These are phyloP conservation scores for Exserohilum turcica DNA, from an alignment of 2,329 filamentous ascomycete species.

Conservation along the genomic window DNA sequence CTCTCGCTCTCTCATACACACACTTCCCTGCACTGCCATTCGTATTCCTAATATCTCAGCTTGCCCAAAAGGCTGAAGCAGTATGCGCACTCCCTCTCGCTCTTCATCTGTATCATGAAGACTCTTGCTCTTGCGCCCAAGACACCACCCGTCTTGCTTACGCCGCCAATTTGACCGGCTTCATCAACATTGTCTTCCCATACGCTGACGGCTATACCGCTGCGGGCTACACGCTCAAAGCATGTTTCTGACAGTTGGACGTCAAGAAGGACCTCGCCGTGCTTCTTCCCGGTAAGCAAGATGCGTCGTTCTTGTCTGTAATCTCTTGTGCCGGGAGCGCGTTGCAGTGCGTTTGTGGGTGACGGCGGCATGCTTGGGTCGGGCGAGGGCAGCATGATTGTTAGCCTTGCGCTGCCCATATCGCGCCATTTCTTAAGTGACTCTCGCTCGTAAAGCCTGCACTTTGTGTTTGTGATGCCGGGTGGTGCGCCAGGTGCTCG, in stretches of 20 bases:
- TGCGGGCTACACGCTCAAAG: constrained; percentile 81
- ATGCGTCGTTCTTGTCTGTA: constrained; percentile 78
- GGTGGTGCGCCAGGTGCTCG: constrained; percentile 54
- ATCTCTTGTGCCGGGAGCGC: constrained; percentile 46
- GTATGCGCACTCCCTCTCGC: constrained; percentile 56
- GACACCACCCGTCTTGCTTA: constrained; percentile 63
- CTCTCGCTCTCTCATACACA: not conserved
- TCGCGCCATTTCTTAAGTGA: constrained; percentile 82
- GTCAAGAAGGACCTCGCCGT: constrained; percentile 73
- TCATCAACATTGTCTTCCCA: constrained; percentile 66
- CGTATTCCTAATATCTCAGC: constrained; percentile 49
- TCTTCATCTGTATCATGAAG: constrained; percentile 67
- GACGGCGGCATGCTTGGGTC: constrained; percentile 54
- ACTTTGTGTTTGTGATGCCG: constrained; percentile 79
- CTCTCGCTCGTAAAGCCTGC: constrained; percentile 82
- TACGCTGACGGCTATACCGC: constrained; percentile 86
- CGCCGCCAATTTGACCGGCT: constrained; percentile 64
- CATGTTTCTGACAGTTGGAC: constrained; percentile 82
- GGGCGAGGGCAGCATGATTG: constrained; percentile 74
- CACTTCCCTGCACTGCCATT: no score
- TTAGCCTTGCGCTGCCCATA: constrained; percentile 81
- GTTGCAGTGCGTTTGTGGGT: constrained; percentile 34
- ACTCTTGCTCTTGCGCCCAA: constrained; percentile 59
- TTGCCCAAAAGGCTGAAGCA: constrained; percentile 57
- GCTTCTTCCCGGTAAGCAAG: constrained; percentile 73